Conservation (phyloP, 2,329 filamentous ascomycete species). For the Paraconiothyrium brasiliense region DNA sequence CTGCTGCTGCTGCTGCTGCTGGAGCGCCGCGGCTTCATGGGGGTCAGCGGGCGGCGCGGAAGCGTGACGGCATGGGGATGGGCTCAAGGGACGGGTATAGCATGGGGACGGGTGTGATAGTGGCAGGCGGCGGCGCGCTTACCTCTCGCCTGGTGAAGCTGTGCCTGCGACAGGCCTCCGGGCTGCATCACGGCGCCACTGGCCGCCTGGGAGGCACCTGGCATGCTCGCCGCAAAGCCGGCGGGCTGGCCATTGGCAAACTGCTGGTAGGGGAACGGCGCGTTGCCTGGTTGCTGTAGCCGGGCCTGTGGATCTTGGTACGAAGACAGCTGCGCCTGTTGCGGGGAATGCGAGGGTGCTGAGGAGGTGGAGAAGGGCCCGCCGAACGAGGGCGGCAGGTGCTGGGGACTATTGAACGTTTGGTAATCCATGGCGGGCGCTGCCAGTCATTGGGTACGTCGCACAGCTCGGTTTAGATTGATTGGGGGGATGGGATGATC, state of each 20-base stretch:
- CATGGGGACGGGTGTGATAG: constrained; percentile 6
- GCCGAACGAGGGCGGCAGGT: constrained; percentile 43
- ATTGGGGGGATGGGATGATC: constrained; percentile 43
- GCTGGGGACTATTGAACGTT: constrained; percentile 47
- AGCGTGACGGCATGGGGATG: constrained; percentile 8
- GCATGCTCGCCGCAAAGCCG: constrained; percentile 37
- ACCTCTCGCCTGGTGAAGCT: constrained; percentile 51
- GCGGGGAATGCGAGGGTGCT: constrained; percentile 41
- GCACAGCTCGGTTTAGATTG: constrained; percentile 51
- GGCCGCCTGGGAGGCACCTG: constrained; percentile 26
- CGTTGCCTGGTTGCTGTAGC: constrained; percentile 42
- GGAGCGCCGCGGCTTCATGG: constrained; percentile 35
- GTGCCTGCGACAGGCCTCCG: constrained; percentile 44
- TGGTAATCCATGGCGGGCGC: constrained; percentile 48
- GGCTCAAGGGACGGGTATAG: constrained; percentile 3
- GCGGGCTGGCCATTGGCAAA: constrained; percentile 45
- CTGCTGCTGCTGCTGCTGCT: constrained; percentile 34
- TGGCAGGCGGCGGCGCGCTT: constrained; percentile 34
- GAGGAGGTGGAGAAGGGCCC: constrained; percentile 42
- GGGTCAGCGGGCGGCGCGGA: constrained; percentile 23
- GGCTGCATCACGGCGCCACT: constrained; percentile 49
- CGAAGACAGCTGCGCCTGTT: constrained; percentile 34
- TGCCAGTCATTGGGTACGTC: constrained; percentile 50
- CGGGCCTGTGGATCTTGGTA: constrained; percentile 45
- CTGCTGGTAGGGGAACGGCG: constrained; percentile 41